phyloP scores from a whole-genome alignment of 257 asterid species.

The Perilla frutescens region DNA sequence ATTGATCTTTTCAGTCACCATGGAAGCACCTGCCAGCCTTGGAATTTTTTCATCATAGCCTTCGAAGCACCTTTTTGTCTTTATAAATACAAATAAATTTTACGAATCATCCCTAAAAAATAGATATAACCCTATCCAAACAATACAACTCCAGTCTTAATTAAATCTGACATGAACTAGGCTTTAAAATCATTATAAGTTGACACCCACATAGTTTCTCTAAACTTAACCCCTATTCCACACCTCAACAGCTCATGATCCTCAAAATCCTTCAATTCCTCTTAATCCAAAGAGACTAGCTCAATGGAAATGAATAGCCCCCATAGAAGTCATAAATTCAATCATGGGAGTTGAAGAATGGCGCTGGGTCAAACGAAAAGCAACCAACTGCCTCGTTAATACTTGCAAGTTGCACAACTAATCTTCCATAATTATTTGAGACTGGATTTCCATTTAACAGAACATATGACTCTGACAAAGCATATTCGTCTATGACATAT shows the following conservation, averaged over 20 bases:
- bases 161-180: background rate
- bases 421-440: background rate
- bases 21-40: no score
- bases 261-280: background rate
- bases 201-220: background rate
- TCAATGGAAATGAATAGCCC: background rate
- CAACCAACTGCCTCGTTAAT: background rate
- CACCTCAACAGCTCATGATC: background rate
- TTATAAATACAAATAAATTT: background rate
- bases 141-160: background rate
- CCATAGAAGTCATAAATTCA: background rate
- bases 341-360: slow-evolving; percentile 15
- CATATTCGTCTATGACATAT: slow-evolving; percentile 14
- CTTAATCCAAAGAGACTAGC: background rate
- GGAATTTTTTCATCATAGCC: no score
- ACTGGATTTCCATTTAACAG: slow-evolving; percentile 9
- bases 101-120: background rate
- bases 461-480: slow-evolving; percentile 5
- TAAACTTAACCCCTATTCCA: background rate
- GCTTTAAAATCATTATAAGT: background rate
- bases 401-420: background rate
- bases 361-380: background rate
- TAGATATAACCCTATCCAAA: background rate
- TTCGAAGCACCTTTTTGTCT: background rate
- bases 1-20: no score